phyloP scores from a whole-genome alignment of 208 protist genomes.

The Histomonas meleagridis region DNA sequence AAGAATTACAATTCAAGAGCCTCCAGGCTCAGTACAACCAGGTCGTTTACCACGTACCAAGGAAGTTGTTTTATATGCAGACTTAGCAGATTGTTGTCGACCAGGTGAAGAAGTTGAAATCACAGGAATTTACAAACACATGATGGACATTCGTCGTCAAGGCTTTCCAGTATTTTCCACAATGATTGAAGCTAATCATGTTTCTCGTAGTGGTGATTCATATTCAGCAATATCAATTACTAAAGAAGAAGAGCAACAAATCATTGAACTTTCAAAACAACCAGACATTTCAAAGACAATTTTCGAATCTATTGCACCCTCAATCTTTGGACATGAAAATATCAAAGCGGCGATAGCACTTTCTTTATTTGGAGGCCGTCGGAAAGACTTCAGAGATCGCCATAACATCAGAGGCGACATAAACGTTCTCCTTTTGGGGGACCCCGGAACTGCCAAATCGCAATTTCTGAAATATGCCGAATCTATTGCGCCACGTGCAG shows the following conservation, averaged over 20 bases:
- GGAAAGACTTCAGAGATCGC: constrained; percentile 41
- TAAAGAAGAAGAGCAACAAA: constrained; percentile 63
- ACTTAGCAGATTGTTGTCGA: constrained; percentile 87
- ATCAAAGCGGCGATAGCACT: constrained; percentile 92
- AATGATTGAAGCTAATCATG: constrained; percentile 87
- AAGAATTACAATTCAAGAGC: constrained; percentile 85
- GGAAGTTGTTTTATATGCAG: constrained; percentile 85
- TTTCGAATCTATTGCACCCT: constrained; percentile 80
- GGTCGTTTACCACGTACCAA: constrained; percentile 86
- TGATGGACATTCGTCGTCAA: neutral
- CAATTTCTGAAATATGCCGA: constrained; percentile 96
- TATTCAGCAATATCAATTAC: constrained; percentile 63
- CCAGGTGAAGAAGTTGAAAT: constrained; percentile 72
- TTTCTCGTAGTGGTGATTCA: constrained; percentile 48
- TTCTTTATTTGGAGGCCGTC: constrained; percentile 79
- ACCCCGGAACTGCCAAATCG: constrained; percentile 86
- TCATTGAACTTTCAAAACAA: constrained; percentile 64
- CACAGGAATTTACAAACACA: constrained; percentile 81
- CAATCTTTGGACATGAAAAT: constrained; percentile 95
- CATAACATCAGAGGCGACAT: constrained; percentile 81
- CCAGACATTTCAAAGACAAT: constrained; percentile 44
- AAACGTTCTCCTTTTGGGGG: constrained; percentile 96
- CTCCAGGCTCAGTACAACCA: constrained; percentile 82
- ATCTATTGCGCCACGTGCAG: constrained; percentile 85
- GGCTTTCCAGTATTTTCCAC: constrained; percentile 94